phyloP scores from a whole-genome alignment of 2,329 filamentous ascomycete genomes.

The Verticillium albo-atrum region DNA sequence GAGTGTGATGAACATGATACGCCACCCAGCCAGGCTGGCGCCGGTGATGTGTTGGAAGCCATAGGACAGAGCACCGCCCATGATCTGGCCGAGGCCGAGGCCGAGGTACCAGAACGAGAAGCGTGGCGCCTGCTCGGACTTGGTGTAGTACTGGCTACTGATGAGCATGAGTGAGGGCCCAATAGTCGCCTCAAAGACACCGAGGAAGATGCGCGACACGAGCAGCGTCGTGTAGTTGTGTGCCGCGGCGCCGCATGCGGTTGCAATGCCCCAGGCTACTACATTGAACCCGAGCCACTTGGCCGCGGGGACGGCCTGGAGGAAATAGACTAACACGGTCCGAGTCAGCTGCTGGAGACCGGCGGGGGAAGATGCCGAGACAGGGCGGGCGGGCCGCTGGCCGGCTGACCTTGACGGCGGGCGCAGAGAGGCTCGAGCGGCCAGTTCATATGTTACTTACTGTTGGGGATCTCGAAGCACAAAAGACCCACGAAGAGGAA shows the following conservation, averaged over 20 bases:
- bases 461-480: slow-evolving; percentile 55
- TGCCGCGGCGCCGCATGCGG: slow-evolving; percentile 48
- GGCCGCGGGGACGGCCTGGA: slow-evolving; percentile 55
- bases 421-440: neutral
- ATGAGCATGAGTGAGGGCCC: slow-evolving; percentile 57
- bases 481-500: slow-evolving; percentile 60
- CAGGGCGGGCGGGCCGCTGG: neutral
- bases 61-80: slow-evolving; percentile 40
- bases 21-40: slow-evolving; percentile 30
- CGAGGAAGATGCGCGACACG: slow-evolving; percentile 52
- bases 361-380: neutral
- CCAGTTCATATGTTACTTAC: slow-evolving; percentile 24
- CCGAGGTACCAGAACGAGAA: slow-evolving; percentile 60
- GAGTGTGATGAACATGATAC: slow-evolving; percentile 41
- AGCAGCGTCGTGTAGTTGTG: slow-evolving; percentile 49
- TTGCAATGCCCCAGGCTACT: slow-evolving; percentile 53
- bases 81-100: slow-evolving; percentile 52
- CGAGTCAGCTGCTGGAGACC: neutral
- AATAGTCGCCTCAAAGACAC: slow-evolving; percentile 57
- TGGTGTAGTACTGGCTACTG: slow-evolving; percentile 55
- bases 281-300: slow-evolving; percentile 59
- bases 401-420: too few species aligned
- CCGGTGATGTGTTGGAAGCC: slow-evolving; percentile 49
- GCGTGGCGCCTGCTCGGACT: slow-evolving; percentile 52
- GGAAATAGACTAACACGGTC: slow-evolving; percentile 42